Percentiles rank a stretch among this genome's conserved stretches.
Conservation (phyloP, 2,329 filamentous ascomycete genomes). For the Penicillium sclerotigenum region DNA sequence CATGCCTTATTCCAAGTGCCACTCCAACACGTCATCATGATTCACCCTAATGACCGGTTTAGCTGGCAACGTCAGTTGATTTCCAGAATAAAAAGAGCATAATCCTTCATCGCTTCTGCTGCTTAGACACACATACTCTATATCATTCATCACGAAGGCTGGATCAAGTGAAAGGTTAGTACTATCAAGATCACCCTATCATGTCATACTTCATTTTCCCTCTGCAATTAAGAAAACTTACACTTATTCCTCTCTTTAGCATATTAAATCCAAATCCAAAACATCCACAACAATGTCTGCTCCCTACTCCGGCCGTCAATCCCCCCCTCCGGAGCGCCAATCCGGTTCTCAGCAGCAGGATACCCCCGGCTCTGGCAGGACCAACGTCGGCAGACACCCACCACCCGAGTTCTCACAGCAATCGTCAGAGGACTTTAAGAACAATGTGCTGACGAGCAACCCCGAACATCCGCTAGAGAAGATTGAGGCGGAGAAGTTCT, state of each 20-base stretch:
- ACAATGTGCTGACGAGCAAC: conserved; percentile 38
- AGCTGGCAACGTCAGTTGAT: conserved; percentile 16
- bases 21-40: conserved; percentile 31
- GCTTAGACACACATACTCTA: not conserved
- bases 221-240: not conserved
- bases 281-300: conserved; percentile 53
- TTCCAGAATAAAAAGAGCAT: not conserved
- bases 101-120: not conserved
- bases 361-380: conserved; percentile 56
- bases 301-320: conserved; percentile 67
- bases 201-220: not conserved
- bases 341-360: conserved; percentile 62
- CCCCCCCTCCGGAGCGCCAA: conserved; percentile 69
- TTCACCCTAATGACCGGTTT: conserved; percentile 22
- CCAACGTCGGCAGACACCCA: conserved; percentile 44
- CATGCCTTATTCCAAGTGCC: not conserved
- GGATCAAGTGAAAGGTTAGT: not conserved
- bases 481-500: conserved; percentile 36
- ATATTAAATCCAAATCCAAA: not conserved
- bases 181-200: not conserved
- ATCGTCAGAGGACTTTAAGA: conserved; percentile 29
- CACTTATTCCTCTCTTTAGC: not conserved
- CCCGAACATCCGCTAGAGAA: conserved; percentile 42
- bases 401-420: conserved; percentile 15
- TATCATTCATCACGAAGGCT: not conserved